Percentiles rank a stretch among this genome's conserved stretches.
These are phyloP conservation scores for Neofusicoccum laricinum DNA, from an alignment of 2,329 filamentous ascomycete genomes.

Conservation along the genomic window DNA sequence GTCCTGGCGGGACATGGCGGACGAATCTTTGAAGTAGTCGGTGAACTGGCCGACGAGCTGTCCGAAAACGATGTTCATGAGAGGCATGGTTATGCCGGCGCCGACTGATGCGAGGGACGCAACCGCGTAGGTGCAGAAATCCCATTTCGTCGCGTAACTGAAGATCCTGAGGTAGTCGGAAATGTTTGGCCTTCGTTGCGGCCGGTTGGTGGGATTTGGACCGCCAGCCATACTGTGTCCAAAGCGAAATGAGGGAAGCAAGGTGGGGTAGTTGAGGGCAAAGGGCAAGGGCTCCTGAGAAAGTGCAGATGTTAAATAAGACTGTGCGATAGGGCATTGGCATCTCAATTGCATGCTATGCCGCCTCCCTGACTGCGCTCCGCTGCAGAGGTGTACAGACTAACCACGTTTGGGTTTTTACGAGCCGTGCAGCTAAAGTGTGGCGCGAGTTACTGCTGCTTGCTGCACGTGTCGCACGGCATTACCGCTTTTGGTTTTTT, in stretches of 20 bases:
- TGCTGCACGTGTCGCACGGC: background rate
- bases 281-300: too few relatives aligned
- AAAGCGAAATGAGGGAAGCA: background rate
- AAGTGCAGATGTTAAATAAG: background rate
- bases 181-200: background rate
- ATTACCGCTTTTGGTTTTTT: constrained; percentile 3
- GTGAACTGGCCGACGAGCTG: background rate
- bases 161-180: background rate
- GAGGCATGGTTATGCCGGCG: background rate
- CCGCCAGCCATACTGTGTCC: background rate
- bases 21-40: background rate
- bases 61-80: constrained; percentile 6
- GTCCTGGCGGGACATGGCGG: background rate
- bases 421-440: background rate
- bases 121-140: background rate
- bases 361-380: too few relatives aligned
- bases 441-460: background rate
- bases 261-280: background rate
- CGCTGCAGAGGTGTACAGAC: too few relatives aligned
- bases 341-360: too few relatives aligned
- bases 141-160: background rate
- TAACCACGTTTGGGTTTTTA: too few relatives aligned
- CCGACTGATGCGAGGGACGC: background rate
- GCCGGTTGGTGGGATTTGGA: background rate
- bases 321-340: background rate